Percentiles rank a stretch among this genome's conserved stretches.
These are phyloP conservation scores for Stachybotrys echinatus DNA, from an alignment of 2,329 filamentous ascomycete genomes.

Conservation along the genomic window DNA sequence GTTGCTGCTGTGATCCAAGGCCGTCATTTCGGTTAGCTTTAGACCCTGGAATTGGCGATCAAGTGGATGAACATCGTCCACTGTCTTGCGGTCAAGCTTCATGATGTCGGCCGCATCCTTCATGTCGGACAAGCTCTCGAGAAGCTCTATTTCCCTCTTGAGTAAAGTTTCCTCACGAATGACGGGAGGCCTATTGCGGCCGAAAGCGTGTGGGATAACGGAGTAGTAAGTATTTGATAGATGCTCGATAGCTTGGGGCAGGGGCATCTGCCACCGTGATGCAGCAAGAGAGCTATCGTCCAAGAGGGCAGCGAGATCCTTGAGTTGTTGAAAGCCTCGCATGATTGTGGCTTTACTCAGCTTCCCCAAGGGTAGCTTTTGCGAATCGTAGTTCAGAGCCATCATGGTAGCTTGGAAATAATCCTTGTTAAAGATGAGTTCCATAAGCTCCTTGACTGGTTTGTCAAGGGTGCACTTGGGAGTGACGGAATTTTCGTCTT, in stretches of 20 bases:
- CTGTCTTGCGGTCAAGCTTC: slow-evolving; percentile 52
- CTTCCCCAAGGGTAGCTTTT: slow-evolving; percentile 80
- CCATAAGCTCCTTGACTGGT: slow-evolving; percentile 63
- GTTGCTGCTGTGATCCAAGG: slow-evolving; percentile 48
- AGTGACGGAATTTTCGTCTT: slow-evolving; percentile 24
- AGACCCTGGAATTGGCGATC: slow-evolving; percentile 70
- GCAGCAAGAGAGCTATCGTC: slow-evolving; percentile 42
- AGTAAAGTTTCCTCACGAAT: slow-evolving; percentile 53
- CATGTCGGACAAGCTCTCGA: slow-evolving; percentile 81
- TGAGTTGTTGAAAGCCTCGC: slow-evolving; percentile 70
- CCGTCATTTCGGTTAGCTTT: slow-evolving; percentile 70
- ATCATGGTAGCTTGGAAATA: slow-evolving; percentile 65
- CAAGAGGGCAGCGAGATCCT: slow-evolving; percentile 67
- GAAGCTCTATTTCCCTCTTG: slow-evolving; percentile 71
- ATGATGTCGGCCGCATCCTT: slow-evolving; percentile 75
- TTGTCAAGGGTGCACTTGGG: slow-evolving; percentile 52
- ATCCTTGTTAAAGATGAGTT: slow-evolving; percentile 76
- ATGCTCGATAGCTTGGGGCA: slow-evolving; percentile 44
- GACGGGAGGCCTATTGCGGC: slow-evolving; percentile 65
- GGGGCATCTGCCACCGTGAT: slow-evolving; percentile 32
- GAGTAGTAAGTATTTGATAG: slow-evolving; percentile 78
- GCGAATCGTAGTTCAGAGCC: slow-evolving; percentile 63
- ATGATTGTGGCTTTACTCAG: slow-evolving; percentile 74
- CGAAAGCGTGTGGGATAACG: slow-evolving; percentile 76
- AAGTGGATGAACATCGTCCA: slow-evolving; percentile 54